These are phyloP conservation scores for Cylindrodendrum hubeiense DNA, from an alignment of 2,329 filamentous ascomycete species.

Conservation along the genomic window DNA sequence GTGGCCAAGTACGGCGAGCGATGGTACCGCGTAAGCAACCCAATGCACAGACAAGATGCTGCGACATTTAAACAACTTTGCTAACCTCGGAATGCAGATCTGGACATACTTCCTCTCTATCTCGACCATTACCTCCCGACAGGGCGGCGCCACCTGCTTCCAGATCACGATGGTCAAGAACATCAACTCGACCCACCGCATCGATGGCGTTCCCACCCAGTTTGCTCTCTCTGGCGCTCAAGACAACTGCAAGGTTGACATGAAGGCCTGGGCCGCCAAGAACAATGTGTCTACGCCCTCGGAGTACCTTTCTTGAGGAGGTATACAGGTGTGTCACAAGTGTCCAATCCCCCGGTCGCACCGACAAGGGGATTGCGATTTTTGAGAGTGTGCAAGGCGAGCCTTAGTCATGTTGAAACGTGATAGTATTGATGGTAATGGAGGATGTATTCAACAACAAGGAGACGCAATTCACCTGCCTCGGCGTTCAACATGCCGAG, in stretches of 20 bases:
- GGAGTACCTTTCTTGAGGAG: slow-evolving; percentile 40
- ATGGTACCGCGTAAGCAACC: slow-evolving; percentile 86
- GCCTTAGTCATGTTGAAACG: no score
- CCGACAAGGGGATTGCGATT: background rate
- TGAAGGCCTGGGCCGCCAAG: slow-evolving; percentile 51
- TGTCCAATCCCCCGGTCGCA: background rate
- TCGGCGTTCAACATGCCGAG: background rate
- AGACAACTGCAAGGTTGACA: slow-evolving; percentile 47
- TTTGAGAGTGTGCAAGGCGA: no score
- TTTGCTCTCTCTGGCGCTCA: slow-evolving; percentile 65
- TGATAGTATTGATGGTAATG: background rate
- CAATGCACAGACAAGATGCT: background rate
- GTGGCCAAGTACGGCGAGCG: slow-evolving; percentile 93
- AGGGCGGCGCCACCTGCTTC: slow-evolving; percentile 88
- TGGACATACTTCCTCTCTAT: slow-evolving; percentile 95
- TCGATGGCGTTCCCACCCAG: slow-evolving; percentile 80
- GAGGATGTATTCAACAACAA: background rate
- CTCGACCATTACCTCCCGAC: slow-evolving; percentile 86
- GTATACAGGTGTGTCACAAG: background rate
- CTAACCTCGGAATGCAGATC: slow-evolving; percentile 64
- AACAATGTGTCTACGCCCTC: slow-evolving; percentile 50
- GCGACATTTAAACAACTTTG: background rate
- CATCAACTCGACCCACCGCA: slow-evolving; percentile 87
- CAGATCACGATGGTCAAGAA: slow-evolving; percentile 94
- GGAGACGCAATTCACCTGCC: background rate